Evolutionary conservation across 371 early-diverging fungal species (phyloP), one percentile per base, ranked within the genome.

Genomic region (Mucor ambiguus): DNA sequence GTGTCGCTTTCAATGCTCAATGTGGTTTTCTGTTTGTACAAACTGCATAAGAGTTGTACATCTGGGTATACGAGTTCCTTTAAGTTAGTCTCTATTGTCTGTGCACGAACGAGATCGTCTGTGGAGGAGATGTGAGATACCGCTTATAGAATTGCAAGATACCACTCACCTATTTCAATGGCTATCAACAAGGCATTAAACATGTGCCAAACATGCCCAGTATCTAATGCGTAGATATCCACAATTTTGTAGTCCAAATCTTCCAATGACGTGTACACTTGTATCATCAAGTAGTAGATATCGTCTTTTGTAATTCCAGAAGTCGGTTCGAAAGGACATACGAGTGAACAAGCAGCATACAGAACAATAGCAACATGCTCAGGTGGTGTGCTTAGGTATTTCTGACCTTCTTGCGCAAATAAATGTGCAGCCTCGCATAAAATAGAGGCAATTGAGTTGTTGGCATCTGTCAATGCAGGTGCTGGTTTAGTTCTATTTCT

Each of bases 81-180:
- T 41, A 69, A 29, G 14, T 22, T 32, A 41, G 49, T 24, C 22
- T 48, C 32, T 22, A 77, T 73, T 4, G 22, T n/a, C 20, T 56
- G 33, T 38, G 66, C 71, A 44, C 74, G 60, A 18, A 77, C 71
- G 55, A 69, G 65, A 29, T 77, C 77, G 63, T 73, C 77, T 76
- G 16, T 16, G 56, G 37, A 12, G 35, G 20, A 29, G 24, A 35
- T 28, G 22, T 28, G 4, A n/a, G 38, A 14, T 48, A 18, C 22
- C 22, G 28, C 29, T 0, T n/a, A 46, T 18, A 41, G 28, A 22
- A 28, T 18, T 33, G 18, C 8, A 60, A 18, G 28, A 28, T 41
- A 18, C 41, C 4, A 20, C 46, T 56, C 52, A 69, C 77, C 77
- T 48, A 64, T 71, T 62, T 76, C 77, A 28, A 76, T 43, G 16